Conservation (phyloP, 169 alveolate species). For the Babesia gibsoni region DNA sequence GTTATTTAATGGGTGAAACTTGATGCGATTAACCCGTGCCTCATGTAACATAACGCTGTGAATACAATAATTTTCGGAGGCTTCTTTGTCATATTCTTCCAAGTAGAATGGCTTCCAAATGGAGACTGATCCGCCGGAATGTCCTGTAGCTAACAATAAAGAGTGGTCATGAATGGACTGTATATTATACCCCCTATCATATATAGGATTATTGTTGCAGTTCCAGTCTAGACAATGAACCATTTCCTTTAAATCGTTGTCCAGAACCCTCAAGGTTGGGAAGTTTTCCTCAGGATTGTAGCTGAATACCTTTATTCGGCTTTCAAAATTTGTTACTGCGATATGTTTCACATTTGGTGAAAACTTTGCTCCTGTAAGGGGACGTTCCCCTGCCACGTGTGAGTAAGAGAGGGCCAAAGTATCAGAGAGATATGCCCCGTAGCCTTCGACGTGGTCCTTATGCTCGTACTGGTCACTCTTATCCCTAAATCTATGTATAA, state of each 20-base stretch:
- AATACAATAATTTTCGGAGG: constrained; percentile 16
- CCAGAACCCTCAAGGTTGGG: constrained; percentile 55
- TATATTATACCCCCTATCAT: constrained; percentile 47
- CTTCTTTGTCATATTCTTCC: neutral
- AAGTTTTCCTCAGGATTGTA: constrained; percentile 54
- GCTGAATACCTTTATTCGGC: constrained; percentile 61
- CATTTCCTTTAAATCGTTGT: constrained; percentile 68
- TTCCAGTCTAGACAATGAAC: constrained; percentile 76
- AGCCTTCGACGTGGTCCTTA: constrained; percentile 65
- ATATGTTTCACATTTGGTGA: constrained; percentile 69
- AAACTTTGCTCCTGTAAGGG: constrained; percentile 73
- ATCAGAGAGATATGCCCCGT: constrained; percentile 63
- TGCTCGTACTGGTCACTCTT: constrained; percentile 64
- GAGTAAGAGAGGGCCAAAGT: constrained; percentile 62
- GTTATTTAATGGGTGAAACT: constrained; percentile 69
- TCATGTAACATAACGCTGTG: constrained; percentile 68
- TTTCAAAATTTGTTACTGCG: constrained; percentile 53
- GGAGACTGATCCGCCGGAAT: constrained; percentile 68
- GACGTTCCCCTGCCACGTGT: constrained; percentile 76
- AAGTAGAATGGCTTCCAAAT: constrained; percentile 70
- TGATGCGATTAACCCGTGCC: constrained; percentile 66
- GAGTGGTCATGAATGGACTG: constrained; percentile 40
- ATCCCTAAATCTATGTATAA: constrained; percentile 63
- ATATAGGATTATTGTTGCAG: constrained; percentile 56
- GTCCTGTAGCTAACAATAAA: constrained; percentile 68